Evolutionary conservation across 306 rosid species (phyloP), one percentile per base, ranked within the genome.

Genomic region (Macrotyloma uniflorum): DNA sequence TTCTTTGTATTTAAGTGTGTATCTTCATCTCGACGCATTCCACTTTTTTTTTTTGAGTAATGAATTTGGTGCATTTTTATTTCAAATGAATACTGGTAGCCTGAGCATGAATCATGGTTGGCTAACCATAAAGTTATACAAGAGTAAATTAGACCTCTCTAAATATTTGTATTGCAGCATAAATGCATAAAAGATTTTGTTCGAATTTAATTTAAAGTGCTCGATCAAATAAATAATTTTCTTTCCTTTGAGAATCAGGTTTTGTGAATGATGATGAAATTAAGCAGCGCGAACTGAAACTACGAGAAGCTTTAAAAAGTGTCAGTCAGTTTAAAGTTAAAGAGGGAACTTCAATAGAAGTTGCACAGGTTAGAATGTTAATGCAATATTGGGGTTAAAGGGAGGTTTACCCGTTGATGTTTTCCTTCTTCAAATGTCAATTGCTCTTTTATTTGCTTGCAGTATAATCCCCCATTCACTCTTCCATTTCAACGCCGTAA

Each of bases 401-500:
- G 20, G 33, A 75, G 20, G 35, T 33, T 43, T 51, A 18, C 64
- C 28, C 76, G 11, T 61, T 19, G 23, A 76, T 28, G 26, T 35
- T 45, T 70, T 32, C 63, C 32, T 51, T 73, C 76, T 79, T 54
- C 58, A 45, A 2, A 54, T 74, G 30, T 73, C 36, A 79, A 43
- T 80, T 77, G 80, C 70, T 67, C 16, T 46, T 61, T 64, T 46
- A 38, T 82, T 62, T 70, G 38, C 78, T 78, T 92, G 86, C 97
- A 95, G 98, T 92, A 90, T 80, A 95, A 95, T 84, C 98, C 98
- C 11, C 98, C 98, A 40, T 95, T 95, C 77, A 86, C 97, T 6
- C 98, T 95, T 85, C 98, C 98, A 58, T 92, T 95, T 85, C 98
- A 92, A 95, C 92, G 97, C 46, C 97, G 98, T 58, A 95, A 95